Evolutionary conservation across 169 alveolate genomes (phyloP).

Genomic region (Fabrea salina): DNA sequence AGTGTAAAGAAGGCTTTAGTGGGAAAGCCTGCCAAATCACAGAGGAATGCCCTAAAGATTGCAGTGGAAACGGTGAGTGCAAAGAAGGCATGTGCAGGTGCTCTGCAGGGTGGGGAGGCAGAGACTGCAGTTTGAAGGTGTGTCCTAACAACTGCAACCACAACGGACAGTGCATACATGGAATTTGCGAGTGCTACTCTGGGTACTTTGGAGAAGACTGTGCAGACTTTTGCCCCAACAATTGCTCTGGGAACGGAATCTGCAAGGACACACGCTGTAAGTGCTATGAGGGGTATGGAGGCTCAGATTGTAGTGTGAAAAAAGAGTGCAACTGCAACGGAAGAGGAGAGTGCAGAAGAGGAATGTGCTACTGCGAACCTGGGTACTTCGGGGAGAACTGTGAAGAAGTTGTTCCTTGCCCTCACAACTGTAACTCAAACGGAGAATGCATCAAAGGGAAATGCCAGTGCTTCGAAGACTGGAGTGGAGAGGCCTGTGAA

Average conservation of each 20-base stretch:
- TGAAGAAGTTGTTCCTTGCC: not conserved
- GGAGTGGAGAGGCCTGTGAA: not conserved
- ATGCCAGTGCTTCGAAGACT: not conserved
- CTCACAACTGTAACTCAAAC: not conserved
- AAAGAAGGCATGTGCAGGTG: not conserved
- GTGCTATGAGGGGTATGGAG: not conserved
- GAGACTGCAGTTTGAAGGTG: not conserved
- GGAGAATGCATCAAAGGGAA: constrained; percentile 9
- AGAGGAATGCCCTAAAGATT: not conserved
- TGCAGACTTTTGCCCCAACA: not conserved
- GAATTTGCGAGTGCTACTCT: not conserved
- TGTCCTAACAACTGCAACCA: not conserved
- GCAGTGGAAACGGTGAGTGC: not conserved
- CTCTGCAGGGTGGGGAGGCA: not conserved
- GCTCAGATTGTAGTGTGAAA: too few relatives aligned
- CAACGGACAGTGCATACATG: not conserved
- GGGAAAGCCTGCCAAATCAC: not conserved
- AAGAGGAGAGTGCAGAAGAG: not conserved
- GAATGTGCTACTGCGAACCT: not conserved
- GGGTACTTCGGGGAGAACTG: not conserved
- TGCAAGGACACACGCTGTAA: not conserved
- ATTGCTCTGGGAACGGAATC: not conserved
- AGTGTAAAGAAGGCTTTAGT: not conserved
- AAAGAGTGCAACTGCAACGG: not conserved
- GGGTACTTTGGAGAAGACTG: constrained; percentile 23